Base-by-base conservation (phyloP, 2,329 filamentous ascomycete genomes). In the Hypoxylon sp. region DNA sequence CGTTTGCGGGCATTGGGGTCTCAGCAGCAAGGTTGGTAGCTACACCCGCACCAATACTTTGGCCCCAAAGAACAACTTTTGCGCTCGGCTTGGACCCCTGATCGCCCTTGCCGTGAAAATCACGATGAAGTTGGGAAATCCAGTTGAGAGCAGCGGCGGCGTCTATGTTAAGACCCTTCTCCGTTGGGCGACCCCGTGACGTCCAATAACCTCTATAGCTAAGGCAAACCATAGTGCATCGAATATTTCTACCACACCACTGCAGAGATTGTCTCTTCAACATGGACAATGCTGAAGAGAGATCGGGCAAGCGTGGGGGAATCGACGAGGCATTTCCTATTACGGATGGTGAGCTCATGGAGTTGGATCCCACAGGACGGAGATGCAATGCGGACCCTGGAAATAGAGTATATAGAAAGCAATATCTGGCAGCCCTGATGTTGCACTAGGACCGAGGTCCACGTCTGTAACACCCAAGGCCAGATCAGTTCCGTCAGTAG, bases 171-270 rank as follows among this genome's bases (percentile, higher is more conserved):
- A 95, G 91, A 1, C 92, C 92, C 39, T 79, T 81, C 75, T 94
- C 91, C 2, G 89, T 91, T 6, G 92, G 88, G 3, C 89, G 85
- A 17, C 93, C 92, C 33, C 87, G 85, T 1, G 92, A 94, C 10
- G 85, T 93, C 93, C 92, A 95, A 77, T 91, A 95, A 10, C 92
- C 91, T 47, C 92, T 88, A 76, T 93, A 90, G 71, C 86, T 88
- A 33, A 89, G 77, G 65, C 86, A 87, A 8, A 88, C 80, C 72
- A 88, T 82, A 0, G 82, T 87, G 70, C 85, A 85, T 66, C 75
- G 70, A 42, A 76, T 57, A 19, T 64, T 69, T 64, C 65, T 72
- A 29, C 77, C 71, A 39, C 78, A 73, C 66, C 62, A 68, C n/a
- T 76, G 66, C n/a, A 78, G 71, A 31, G 75, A 74, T 46, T 75